These are phyloP conservation scores for Porogramme epimiltina DNA, from an alignment of 1,284 basidiomycete genomes.

Conservation along the genomic window DNA sequence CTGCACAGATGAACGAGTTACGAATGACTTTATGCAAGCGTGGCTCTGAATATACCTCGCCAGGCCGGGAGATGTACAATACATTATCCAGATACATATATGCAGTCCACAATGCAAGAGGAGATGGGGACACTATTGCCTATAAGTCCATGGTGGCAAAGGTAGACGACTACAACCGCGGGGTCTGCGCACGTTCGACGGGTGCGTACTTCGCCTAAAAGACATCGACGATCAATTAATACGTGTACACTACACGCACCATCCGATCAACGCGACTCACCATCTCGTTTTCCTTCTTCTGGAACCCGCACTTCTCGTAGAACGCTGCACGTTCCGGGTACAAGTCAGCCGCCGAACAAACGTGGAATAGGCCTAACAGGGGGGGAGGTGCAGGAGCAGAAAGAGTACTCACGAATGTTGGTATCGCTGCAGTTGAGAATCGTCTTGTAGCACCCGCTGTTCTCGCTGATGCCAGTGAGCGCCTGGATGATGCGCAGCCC, in stretches of 20 bases:
- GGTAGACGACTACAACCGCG: slow-evolving; percentile 31
- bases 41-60: no score
- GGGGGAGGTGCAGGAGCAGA: not conserved
- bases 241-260: not conserved
- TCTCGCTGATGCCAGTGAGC: slow-evolving; percentile 79
- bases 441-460: slow-evolving; percentile 88
- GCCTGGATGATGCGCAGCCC: slow-evolving; percentile 88
- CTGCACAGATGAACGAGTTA: no score
- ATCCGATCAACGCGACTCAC: slow-evolving; percentile 39
- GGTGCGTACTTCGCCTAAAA: slow-evolving; percentile 56
- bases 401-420: slow-evolving; percentile 79
- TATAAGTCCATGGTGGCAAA: slow-evolving; percentile 4
- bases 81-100: slow-evolving; percentile 17
- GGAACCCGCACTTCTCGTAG: slow-evolving; percentile 94
- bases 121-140: no score
- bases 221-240: slow-evolving; percentile 3
- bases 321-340: slow-evolving; percentile 64
- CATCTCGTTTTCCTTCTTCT: slow-evolving; percentile 91
- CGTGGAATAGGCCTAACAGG: no score
- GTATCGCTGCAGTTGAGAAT: slow-evolving; percentile 93
- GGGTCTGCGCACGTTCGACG: slow-evolving; percentile 37
- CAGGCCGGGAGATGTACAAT: slow-evolving; percentile 12
- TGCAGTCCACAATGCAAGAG: slow-evolving; percentile 8
- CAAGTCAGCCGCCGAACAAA: not conserved
- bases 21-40: no score